Base-by-base conservation (phyloP, 2,329 filamentous ascomycete species). In the Davidsoniella neocaledoniae region DNA sequence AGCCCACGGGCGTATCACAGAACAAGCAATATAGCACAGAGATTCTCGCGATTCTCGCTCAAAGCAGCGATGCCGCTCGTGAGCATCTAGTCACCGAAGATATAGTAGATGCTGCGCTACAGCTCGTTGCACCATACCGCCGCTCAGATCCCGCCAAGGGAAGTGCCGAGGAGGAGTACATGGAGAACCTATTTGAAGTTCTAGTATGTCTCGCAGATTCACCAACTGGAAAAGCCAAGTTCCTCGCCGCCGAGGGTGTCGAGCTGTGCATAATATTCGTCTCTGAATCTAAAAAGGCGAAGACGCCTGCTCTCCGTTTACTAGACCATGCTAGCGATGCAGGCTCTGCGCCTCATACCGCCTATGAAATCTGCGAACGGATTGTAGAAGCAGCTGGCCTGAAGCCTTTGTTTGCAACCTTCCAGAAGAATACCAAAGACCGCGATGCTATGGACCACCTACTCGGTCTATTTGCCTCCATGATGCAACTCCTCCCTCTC, bases 21-120 rank as follows among this genome's bases (percentile, higher is more conserved):
- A 98, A 98, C 62, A 94, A 91, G 62, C 90, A 95, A 62, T 98
- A 96, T 62, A 77, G 87, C 0, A 86, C 90, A 14, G 91, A 98
- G 64, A 77, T 96, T 6, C 70, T 98, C 2, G 87, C 90, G 10
- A 91, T 98, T 49, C 68, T 98, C 7, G 72, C 90, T 16, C 88
- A 95, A 62, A 78, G 79, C 1, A 86, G 84, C 3, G 56, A 73
- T 0, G 64, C 73, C 37, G 87, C 86, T 58, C 70, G 84, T 42
- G 66, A 66, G 19, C 72, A 72, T 43, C 68, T 94, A 4, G 74
- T 76, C 37, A 63, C 68, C 25, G 65, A 81, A 1, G 80, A 94
- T 54, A 82, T 83, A 0, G 72, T 91, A 6, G 90, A 98, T 58
- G 63, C 73, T 2, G 69, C 94, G 56, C 77, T 98, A 12, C 86